Conservation (phyloP, 23 red algal species). For the Gracilaria gracilis region DNA sequence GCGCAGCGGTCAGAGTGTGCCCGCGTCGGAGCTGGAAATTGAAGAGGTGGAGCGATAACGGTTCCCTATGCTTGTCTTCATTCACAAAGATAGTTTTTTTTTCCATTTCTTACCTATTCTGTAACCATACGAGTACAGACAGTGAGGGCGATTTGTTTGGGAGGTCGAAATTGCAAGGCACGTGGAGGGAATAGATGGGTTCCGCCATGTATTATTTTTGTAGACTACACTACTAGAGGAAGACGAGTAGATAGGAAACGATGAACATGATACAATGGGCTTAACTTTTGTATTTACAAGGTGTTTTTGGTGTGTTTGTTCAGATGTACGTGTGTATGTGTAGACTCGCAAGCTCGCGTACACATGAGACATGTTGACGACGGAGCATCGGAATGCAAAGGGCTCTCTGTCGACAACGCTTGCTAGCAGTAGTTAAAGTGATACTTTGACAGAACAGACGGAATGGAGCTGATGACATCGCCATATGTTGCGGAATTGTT, state of each 20-base stretch:
- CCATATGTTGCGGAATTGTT: conserved; percentile 83
- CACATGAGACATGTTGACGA: too few relatives aligned
- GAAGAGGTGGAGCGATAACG: not conserved
- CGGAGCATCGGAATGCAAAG: too few relatives aligned
- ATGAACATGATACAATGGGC: not conserved
- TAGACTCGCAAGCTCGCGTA: not conserved
- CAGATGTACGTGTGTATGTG: not conserved
- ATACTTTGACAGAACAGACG: conserved; percentile 68
- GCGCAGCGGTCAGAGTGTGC: not conserved
- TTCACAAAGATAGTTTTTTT: too few relatives aligned
- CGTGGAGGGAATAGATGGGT: not conserved
- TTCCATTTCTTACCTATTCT: too few relatives aligned
- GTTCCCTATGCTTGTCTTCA: too few relatives aligned
- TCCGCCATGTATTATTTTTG: too few relatives aligned
- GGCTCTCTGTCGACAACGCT: not conserved
- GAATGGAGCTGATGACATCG: conserved; percentile 74
- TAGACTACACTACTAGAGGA: too few relatives aligned
- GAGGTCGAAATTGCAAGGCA: too few relatives aligned
- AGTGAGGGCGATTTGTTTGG: too few relatives aligned
- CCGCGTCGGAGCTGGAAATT: conserved; percentile 1
- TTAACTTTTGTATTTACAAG: not conserved
- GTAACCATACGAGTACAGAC: too few relatives aligned
- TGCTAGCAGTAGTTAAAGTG: conserved; percentile 75
- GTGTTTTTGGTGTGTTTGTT: not conserved
- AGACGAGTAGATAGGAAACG: too few relatives aligned